Conservation (phyloP, 306 rosid genomes). For the Acacia acuminata region DNA sequence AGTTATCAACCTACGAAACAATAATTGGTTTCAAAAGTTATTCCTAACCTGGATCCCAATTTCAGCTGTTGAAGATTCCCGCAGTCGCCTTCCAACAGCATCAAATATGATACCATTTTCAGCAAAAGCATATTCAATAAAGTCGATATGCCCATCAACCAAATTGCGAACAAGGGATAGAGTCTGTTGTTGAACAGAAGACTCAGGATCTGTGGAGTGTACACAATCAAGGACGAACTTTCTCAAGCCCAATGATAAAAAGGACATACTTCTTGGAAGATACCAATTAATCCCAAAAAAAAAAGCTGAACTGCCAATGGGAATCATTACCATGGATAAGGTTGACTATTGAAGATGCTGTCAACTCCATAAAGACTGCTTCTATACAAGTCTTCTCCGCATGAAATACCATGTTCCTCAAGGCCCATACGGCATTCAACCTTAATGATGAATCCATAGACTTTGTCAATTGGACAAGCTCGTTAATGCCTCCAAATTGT, state of each 20-base stretch:
- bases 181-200: slow-evolving; percentile 84
- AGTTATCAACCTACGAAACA: background rate
- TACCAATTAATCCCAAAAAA: slow-evolving; percentile 1
- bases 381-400: slow-evolving; percentile 68
- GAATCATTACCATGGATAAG: slow-evolving; percentile 71
- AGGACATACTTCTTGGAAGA: background rate
- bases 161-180: slow-evolving; percentile 87
- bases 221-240: slow-evolving; percentile 29
- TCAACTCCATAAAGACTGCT: slow-evolving; percentile 65
- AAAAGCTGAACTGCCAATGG: slow-evolving; percentile 22
- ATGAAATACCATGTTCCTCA: slow-evolving; percentile 86
- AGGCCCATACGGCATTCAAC: slow-evolving; percentile 82
- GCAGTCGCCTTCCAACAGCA: slow-evolving; percentile 79
- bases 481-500: slow-evolving; percentile 79
- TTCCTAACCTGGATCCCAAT: slow-evolving; percentile 78
- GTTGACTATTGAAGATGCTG: slow-evolving; percentile 71
- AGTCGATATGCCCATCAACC: slow-evolving; percentile 77
- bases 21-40: slow-evolving; percentile 35
- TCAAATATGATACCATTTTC: slow-evolving; percentile 76
- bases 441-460: slow-evolving; percentile 85
- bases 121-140: slow-evolving; percentile 64
- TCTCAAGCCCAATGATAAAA: background rate
- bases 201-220: slow-evolving; percentile 73
- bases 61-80: slow-evolving; percentile 61
- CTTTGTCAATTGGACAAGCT: slow-evolving; percentile 77